phyloP scores from a whole-genome alignment of 2,329 filamentous ascomycete genomes.

The Ampelomyces quisqualis region DNA sequence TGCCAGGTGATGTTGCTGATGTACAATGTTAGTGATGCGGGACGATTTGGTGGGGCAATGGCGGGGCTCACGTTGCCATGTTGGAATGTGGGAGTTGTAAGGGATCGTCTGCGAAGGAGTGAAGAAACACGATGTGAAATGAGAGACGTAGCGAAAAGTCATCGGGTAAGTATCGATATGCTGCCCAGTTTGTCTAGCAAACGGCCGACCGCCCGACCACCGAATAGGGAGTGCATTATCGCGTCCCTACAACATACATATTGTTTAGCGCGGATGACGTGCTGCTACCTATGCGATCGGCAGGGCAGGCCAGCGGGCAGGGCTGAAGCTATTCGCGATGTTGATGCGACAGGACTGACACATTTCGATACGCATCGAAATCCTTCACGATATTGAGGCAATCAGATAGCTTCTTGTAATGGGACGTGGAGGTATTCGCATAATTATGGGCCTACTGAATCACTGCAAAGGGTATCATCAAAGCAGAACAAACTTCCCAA shows the following conservation, averaged over 20 bases:
- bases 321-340: slow-evolving; percentile 7
- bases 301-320: slow-evolving; percentile 14
- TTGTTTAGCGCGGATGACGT: slow-evolving; percentile 34
- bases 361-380: too few relatives aligned
- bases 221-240: slow-evolving; percentile 9
- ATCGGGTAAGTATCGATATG: slow-evolving; percentile 7
- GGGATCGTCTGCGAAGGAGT: neutral
- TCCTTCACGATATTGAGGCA: too few relatives aligned
- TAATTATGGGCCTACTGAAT: too few relatives aligned
- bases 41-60: slow-evolving; percentile 26
- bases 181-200: slow-evolving; percentile 2
- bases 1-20: slow-evolving; percentile 88
- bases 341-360: neutral
- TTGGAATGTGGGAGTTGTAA: slow-evolving; percentile 5
- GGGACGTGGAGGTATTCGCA: too few relatives aligned
- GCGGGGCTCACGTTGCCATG: slow-evolving; percentile 43
- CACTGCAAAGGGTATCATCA: too few relatives aligned
- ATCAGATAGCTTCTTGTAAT: too few relatives aligned
- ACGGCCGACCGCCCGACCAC: slow-evolving; percentile 12
- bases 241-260: slow-evolving; percentile 17
- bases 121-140: neutral
- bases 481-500: too few relatives aligned
- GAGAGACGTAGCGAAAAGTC: neutral
- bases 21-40: slow-evolving; percentile 13
- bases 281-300: slow-evolving; percentile 14